These are phyloP conservation scores for Cucumis melo DNA, from an alignment of 306 rosid genomes.

Conservation along the genomic window DNA sequence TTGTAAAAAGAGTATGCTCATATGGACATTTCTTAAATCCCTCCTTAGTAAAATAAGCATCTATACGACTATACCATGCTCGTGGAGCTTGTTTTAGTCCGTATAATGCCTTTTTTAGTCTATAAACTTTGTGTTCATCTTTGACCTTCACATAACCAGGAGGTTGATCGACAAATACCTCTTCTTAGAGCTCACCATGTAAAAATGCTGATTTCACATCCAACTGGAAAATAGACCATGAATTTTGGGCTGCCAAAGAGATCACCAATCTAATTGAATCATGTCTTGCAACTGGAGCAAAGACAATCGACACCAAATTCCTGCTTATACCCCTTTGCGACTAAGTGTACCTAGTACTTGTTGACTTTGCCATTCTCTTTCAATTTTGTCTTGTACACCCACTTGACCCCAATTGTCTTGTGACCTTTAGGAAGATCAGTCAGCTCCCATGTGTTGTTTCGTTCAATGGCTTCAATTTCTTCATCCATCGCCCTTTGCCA, in stretches of 20 bases:
- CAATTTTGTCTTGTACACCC: background rate
- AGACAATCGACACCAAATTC: background rate
- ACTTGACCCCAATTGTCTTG: too few species aligned
- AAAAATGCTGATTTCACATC: background rate
- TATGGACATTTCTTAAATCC: background rate
- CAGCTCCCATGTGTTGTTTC: too few species aligned
- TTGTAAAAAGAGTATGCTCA: background rate
- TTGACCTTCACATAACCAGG: background rate
- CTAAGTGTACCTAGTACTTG: background rate
- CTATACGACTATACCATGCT: background rate
- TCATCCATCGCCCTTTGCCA: background rate
- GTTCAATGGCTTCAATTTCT: background rate
- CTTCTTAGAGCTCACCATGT: background rate
- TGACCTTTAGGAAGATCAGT: too few species aligned
- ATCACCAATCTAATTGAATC: background rate
- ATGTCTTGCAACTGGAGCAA: background rate
- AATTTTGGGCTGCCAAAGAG: background rate
- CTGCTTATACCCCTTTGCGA: background rate
- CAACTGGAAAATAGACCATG: background rate
- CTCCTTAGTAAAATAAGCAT: background rate
- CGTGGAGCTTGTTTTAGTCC: background rate
- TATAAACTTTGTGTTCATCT: background rate
- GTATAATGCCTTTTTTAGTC: background rate
- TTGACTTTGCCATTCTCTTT: background rate
- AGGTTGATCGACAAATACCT: background rate